A percentile compares a stretch with the other conserved stretches of the same genome.
These are phyloP conservation scores for Crithidia bombi DNA, from an alignment of 208 protist species.

Conservation along the genomic window DNA sequence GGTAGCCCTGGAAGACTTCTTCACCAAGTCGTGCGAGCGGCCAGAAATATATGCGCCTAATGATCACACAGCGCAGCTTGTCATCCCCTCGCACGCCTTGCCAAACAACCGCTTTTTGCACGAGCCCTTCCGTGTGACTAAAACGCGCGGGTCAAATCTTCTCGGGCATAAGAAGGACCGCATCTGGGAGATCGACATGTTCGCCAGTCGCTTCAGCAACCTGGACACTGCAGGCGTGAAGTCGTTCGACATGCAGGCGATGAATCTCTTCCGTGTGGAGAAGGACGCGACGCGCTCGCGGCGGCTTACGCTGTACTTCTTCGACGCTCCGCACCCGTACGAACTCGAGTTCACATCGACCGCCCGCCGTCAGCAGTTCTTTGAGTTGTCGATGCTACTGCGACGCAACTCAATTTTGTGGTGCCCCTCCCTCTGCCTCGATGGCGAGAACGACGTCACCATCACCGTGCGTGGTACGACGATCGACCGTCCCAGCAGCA, in stretches of 20 bases:
- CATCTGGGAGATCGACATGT: constrained; percentile 78
- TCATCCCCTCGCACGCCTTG: constrained; percentile 68
- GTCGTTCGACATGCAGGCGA: constrained; percentile 47
- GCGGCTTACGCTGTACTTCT: constrained; percentile 73
- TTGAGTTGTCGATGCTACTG: constrained; percentile 69
- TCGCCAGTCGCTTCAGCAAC: constrained; percentile 55
- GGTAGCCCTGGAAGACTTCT: constrained; percentile 23
- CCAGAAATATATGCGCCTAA: constrained; percentile 54
- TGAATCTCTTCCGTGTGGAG: constrained; percentile 73
- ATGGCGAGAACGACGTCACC: constrained; percentile 59
- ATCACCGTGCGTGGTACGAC: constrained; percentile 77
- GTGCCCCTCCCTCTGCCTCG: constrained; percentile 67
- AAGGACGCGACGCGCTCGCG: constrained; percentile 43
- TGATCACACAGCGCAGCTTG: constrained; percentile 36
- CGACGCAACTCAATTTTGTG: constrained; percentile 77
- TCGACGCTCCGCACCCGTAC: constrained; percentile 73
- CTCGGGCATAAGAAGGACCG: constrained; percentile 49
- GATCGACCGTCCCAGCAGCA: constrained; percentile 48
- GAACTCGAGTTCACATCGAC: constrained; percentile 66
- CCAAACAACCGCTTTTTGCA: constrained; percentile 70
- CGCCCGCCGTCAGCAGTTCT: constrained; percentile 63
- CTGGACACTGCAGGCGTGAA: constrained; percentile 55
- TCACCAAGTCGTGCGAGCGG: constrained; percentile 30
- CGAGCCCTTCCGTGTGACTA: constrained; percentile 68
- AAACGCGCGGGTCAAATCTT: constrained; percentile 40